phyloP scores from a whole-genome alignment of 2,329 filamentous ascomycete species.

The Cercospora citrullina region DNA sequence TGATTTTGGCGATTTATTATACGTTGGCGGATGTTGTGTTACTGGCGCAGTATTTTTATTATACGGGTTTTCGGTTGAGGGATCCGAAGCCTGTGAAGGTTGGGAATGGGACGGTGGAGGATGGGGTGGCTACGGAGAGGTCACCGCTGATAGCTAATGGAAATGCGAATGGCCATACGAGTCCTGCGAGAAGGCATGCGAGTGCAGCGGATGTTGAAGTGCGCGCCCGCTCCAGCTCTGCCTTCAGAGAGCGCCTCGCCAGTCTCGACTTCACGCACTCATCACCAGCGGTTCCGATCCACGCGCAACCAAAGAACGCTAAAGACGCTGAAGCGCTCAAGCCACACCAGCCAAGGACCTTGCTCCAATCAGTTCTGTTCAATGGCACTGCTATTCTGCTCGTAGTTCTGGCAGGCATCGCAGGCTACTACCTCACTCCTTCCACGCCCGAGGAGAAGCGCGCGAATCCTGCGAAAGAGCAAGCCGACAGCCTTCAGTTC shows the following conservation, averaged over 20 bases:
- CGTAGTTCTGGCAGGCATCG: constrained; percentile 77
- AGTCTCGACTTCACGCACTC: constrained; percentile 67
- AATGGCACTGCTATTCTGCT: constrained; percentile 75
- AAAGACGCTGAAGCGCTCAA: constrained; percentile 36
- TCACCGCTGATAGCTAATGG: constrained; percentile 40
- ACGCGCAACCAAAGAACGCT: constrained; percentile 50
- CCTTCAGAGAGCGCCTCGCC: constrained; percentile 51
- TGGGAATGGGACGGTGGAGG: constrained; percentile 24
- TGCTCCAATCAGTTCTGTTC: constrained; percentile 61
- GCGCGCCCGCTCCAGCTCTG: constrained; percentile 37
- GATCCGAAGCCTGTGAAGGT: constrained; percentile 58
- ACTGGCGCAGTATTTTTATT: constrained; percentile 90
- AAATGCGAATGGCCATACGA: constrained; percentile 32
- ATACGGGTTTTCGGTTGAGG: constrained; percentile 81
- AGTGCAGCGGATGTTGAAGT: constrained; percentile 34
- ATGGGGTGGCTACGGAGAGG: constrained; percentile 36
- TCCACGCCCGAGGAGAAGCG: constrained; percentile 39
- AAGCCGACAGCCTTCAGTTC: constrained; percentile 61
- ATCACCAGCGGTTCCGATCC: constrained; percentile 79
- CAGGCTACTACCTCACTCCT: constrained; percentile 78
- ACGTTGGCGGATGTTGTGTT: constrained; percentile 89
- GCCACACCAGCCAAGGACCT: constrained; percentile 43
- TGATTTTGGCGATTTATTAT: constrained; percentile 51
- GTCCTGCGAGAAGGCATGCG: constrained; percentile 15
- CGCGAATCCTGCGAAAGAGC: constrained; percentile 38